Base-by-base conservation (phyloP, 2,329 filamentous ascomycete species). In the Graphilbum fragrans region DNA sequence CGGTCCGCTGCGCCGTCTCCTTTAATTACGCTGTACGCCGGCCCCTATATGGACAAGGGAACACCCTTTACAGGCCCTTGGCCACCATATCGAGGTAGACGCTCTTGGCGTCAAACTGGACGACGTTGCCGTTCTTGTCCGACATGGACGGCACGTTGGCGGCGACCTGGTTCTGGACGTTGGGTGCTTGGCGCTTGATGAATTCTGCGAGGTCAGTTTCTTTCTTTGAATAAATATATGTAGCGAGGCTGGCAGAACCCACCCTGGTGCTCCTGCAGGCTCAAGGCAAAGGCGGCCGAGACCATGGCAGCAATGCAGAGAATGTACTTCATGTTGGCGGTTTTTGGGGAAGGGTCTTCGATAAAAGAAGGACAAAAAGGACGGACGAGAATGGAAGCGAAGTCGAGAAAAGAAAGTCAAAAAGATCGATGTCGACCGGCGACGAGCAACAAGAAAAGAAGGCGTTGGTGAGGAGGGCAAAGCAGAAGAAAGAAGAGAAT, bases 301-400 rank as follows among this genome's bases (percentile, higher is more conserved):
- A 61, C 59, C 45, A 74, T 55, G 46, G 68, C 59, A 50, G 70
- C 56, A 46, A 73, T 43, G 51, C 63, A 58, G 47, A 65, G 45
- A 44, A 64, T 63, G 64, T 67, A 67, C 63, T 72, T 66, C 70
- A 75, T 75, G 46, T 63, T 72, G 65, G 16, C 29, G 29, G 29
- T 32, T 7, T 7, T 27, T 27, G 23, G 23, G 29, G 29, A 32
- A 16, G 29, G 14, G 11, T 32, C 8, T 29, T 8, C 14, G 25
- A 14, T 29, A 14, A 37, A 42, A 52, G 46, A n/a, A 49, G 45
- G 49, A 41, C 49, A 55, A 46, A 50, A 55, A 51, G 44, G 43
- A 52, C 25, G 25, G 58, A 29, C 8, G 14, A 29, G 29, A 32
- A 16, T 32, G 6, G 29, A 32, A 32, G 9, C 5, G 6, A 16